Base-by-base conservation (phyloP, 148 eudicot species). In the Cornus suecica region DNA sequence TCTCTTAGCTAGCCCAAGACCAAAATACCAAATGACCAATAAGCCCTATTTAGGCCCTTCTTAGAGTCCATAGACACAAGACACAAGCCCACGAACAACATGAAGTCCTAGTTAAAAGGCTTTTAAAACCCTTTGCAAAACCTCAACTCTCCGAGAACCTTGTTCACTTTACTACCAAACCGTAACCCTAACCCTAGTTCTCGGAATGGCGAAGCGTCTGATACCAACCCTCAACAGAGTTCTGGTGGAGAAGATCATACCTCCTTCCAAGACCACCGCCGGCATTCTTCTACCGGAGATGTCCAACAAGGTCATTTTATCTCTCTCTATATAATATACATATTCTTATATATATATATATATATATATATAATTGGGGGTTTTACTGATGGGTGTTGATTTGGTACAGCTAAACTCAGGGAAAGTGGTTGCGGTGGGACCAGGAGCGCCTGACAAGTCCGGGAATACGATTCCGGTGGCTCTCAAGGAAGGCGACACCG, bases 401-500 rank as follows among this genome's bases (percentile, higher is more conserved):
- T 61, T 79, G 31, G 8, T 29, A 26, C 78, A 92, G 97, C 80
- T 92, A 42, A 90, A 92, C 78, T 92, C 94, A 30, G 97, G 90
- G 11, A 92, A 87, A 84, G 92, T 92, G 62, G 74, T 92, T 72
- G 90, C 92, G 11, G 90, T 88, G 58, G 94, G 97, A 22, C 97
- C 97, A 0, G 97, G 97, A 3, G 72, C 79, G 27, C 85, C 71
- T 16, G 81, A 81, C 51, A 82, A 87, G 24, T 20, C 80, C 1
- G 97, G 97, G 45, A 84, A 90, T 63, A 67, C 66, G 18, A 75
- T 92, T 31, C 94, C 97, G 0, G 84, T 80, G 10, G 74, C 86
- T 69, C 88, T 92, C 23, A 92, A 90, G 72, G 97, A 92, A 86
- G 97, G 97, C 8, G 97, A 92, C 65, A 87, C 89, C 16, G 97